Evolutionary conservation across 108 stramenopile genomes (phyloP).

Genomic region (Cylindrotheca fusiformis): DNA sequence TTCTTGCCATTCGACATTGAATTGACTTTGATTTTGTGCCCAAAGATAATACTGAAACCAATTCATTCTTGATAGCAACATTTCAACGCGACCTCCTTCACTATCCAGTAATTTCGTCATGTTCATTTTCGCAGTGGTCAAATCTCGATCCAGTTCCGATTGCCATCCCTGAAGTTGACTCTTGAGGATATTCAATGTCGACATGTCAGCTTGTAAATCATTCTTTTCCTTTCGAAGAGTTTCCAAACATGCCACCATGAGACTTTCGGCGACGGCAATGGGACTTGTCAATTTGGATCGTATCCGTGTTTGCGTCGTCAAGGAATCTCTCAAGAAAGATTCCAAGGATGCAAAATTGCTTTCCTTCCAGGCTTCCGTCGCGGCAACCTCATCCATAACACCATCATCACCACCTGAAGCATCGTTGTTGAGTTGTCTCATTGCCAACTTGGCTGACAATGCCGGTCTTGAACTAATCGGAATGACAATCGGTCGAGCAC

Average conservation of each 20-base stretch:
- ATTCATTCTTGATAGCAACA: constrained; percentile 32
- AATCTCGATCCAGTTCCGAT: constrained; percentile 49
- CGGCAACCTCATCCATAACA: background rate
- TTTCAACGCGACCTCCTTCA: constrained; percentile 31
- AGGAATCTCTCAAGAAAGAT: constrained; percentile 59
- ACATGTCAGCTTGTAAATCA: constrained; percentile 60
- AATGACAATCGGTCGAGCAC: constrained; percentile 66
- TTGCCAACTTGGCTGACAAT: constrained; percentile 45
- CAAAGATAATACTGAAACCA: constrained; percentile 31
- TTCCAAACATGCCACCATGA: constrained; percentile 53
- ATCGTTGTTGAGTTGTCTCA: background rate
- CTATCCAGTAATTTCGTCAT: constrained; percentile 30
- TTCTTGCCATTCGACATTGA: constrained; percentile 55
- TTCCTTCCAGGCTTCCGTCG: constrained; percentile 46
- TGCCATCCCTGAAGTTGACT: constrained; percentile 72
- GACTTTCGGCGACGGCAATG: constrained; percentile 71
- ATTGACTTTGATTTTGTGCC: no score
- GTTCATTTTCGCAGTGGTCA: constrained; percentile 28
- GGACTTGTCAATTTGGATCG: constrained; percentile 78
- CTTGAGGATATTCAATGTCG: constrained; percentile 58
- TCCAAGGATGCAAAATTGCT: constrained; percentile 66
- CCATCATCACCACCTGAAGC: background rate
- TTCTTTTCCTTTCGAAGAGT: constrained; percentile 39
- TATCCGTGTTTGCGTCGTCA: constrained; percentile 74
- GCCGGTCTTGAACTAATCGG: constrained; percentile 75